phyloP scores from a whole-genome alignment of 116 monocot species.

The Papilionanthe hybrid region DNA sequence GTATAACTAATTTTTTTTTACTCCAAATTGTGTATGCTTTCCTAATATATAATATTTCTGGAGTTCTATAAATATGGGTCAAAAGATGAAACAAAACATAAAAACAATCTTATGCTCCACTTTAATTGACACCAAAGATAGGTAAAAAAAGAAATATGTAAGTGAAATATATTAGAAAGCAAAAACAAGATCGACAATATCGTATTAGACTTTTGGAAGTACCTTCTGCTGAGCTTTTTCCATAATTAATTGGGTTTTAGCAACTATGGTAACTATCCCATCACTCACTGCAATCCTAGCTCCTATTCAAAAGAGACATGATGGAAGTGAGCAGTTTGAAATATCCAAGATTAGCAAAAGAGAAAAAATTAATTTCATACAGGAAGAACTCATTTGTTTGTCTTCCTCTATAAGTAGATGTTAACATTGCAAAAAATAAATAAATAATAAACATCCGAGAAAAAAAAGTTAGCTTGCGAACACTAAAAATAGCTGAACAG shows the following conservation, averaged over 20 bases:
- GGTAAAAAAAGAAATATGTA: no score
- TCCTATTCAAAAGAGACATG: constrained; percentile 39
- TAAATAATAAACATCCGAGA: no score
- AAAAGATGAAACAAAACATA: no score
- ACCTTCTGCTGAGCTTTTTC: constrained; percentile 89
- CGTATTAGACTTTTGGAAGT: not conserved
- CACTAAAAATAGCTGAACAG: not conserved
- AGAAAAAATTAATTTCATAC: not conserved
- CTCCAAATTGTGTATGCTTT: no score
- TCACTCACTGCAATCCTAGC: constrained; percentile 77
- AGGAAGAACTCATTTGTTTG: not conserved
- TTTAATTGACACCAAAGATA: no score
- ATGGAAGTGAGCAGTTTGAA: constrained; percentile 1
- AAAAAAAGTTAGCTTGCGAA: not conserved
- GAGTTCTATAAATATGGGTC: no score
- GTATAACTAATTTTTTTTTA: no score
- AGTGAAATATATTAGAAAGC: not conserved
- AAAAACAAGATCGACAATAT: not conserved
- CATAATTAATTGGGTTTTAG: constrained; percentile 68
- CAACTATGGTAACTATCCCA: constrained; percentile 74
- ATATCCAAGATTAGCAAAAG: constrained; percentile 1
- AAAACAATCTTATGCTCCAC: no score
- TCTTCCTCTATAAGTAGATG: not conserved
- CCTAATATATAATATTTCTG: no score
- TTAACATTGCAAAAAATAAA: not conserved